A percentile compares a stretch with the other conserved stretches of the same genome.
These are phyloP conservation scores for Flaveria bidentis DNA, from an alignment of 129 eudicot genomes.

Conservation along the genomic window DNA sequence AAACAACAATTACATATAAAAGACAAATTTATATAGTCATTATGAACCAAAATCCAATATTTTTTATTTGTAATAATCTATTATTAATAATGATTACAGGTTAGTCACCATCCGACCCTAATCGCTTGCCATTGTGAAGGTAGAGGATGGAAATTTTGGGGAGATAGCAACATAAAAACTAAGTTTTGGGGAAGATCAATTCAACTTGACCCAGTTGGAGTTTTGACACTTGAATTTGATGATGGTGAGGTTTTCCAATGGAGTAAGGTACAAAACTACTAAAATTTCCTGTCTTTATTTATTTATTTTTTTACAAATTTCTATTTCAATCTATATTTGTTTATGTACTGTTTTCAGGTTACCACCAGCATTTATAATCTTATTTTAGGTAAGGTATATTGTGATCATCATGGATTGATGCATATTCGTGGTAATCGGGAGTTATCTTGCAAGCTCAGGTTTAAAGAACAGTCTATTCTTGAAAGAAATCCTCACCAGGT, in stretches of 20 bases:
- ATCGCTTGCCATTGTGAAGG: slow-evolving; percentile 62
- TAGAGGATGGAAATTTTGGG: slow-evolving; percentile 64
- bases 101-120: slow-evolving; percentile 55
- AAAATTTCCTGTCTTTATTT: not conserved
- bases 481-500: slow-evolving; percentile 62
- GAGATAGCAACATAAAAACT: slow-evolving; percentile 49
- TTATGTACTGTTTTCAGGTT: slow-evolving; percentile 37
- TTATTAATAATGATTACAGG: slow-evolving; percentile 33
- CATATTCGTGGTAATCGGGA: slow-evolving; percentile 45
- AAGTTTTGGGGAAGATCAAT: slow-evolving; percentile 60
- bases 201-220: slow-evolving; percentile 66
- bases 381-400: slow-evolving; percentile 55
- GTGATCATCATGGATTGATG: slow-evolving; percentile 70
- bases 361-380: slow-evolving; percentile 60
- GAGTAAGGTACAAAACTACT: slow-evolving; percentile 47
- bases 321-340: not conserved
- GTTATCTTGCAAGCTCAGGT: slow-evolving; percentile 55
- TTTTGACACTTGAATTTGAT: slow-evolving; percentile 55
- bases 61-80: not conserved
- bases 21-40: not conserved
- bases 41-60: not conserved
- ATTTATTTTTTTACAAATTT: not conserved
- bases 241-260: slow-evolving; percentile 60
- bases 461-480: slow-evolving; percentile 55
- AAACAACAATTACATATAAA: not conserved